Conservation (phyloP, 1,284 basidiomycete species). For the Rhizoctonia solani region DNA sequence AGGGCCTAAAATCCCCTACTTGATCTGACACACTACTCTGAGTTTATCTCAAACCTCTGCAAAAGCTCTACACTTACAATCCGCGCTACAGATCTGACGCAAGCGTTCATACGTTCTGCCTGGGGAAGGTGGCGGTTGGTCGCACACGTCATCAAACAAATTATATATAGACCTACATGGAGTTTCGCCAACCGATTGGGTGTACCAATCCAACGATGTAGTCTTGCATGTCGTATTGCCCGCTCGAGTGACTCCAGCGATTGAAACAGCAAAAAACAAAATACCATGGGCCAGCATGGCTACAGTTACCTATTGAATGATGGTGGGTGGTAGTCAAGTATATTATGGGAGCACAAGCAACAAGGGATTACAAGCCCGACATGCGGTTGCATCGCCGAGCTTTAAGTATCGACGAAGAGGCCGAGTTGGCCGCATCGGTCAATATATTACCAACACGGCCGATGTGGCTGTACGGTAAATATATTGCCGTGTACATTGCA, state of each 20-base stretch:
- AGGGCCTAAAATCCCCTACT: too few relatives aligned
- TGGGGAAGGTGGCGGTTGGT: not conserved
- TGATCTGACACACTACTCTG: not conserved
- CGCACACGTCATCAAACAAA: not conserved
- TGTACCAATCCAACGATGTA: constrained; percentile 22
- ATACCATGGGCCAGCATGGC: not conserved
- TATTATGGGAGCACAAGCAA: too few relatives aligned
- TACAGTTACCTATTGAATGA: too few relatives aligned
- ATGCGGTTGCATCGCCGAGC: too few relatives aligned
- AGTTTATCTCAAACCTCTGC: not conserved
- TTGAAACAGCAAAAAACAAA: not conserved
- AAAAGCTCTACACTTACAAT: not conserved
- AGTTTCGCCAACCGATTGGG: constrained; percentile 11
- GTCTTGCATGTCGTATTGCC: constrained; percentile 28
- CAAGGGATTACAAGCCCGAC: too few relatives aligned
- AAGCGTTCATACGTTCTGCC: constrained; percentile 10
- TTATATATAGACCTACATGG: not conserved
- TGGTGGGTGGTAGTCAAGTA: too few relatives aligned
- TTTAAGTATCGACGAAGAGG: too few relatives aligned
- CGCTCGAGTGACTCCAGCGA: not conserved
- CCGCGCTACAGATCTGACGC: not conserved
- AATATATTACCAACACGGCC: too few relatives aligned
- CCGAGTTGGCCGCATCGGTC: too few relatives aligned
- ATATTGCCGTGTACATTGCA: too few relatives aligned
- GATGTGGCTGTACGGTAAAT: too few relatives aligned